phyloP scores from a whole-genome alignment of 1,139 yeast genomes.

The Geotrichum phurueaensis region DNA sequence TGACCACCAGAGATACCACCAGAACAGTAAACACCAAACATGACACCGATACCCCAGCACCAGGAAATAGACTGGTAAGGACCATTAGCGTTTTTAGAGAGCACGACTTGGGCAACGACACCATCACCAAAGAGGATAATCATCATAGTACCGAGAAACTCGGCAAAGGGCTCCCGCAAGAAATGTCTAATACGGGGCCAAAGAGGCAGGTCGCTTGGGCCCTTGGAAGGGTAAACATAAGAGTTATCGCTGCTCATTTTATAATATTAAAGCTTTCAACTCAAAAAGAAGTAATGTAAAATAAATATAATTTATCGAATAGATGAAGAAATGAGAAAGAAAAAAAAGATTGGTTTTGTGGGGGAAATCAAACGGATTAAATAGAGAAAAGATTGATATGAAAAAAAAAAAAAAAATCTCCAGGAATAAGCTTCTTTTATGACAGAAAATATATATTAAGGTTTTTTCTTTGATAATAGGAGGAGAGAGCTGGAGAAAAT shows the following conservation, averaged over 20 bases:
- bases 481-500: neutral
- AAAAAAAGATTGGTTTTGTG: neutral
- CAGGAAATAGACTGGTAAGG: conserved; percentile 40
- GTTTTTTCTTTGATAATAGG: too few relatives aligned
- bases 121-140: conserved; percentile 44
- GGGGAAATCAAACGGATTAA: neutral
- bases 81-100: conserved; percentile 38
- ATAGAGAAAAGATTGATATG: too few relatives aligned
- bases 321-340: neutral
- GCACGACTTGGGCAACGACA: conserved; percentile 41
- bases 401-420: neutral
- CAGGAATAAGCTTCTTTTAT: neutral
- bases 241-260: neutral
- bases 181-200: conserved; percentile 26
- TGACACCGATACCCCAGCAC: conserved; percentile 49
- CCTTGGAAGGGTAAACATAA: conserved; percentile 11
- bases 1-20: conserved; percentile 36
- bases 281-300: neutral
- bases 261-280: neutral
- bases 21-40: conserved; percentile 39
- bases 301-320: neutral
- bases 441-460: neutral
- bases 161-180: conserved; percentile 37
- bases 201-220: conserved; percentile 13
- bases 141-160: conserved; percentile 45